Evolutionary conservation across 2,329 filamentous ascomycete genomes (phyloP).

Genomic region (Gliomastix tumulicola): DNA sequence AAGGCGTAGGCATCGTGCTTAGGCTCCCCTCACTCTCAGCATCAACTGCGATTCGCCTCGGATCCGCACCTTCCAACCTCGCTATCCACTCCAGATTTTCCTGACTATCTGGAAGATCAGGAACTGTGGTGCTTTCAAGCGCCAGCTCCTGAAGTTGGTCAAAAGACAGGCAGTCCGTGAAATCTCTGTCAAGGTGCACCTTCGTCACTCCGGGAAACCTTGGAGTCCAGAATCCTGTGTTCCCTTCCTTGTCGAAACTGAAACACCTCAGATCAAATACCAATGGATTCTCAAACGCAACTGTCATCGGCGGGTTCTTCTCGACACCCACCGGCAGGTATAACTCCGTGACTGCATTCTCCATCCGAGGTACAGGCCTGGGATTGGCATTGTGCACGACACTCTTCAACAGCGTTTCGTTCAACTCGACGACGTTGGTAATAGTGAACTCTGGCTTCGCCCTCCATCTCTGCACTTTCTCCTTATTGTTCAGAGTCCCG

Average conservation of each 20-base stretch:
- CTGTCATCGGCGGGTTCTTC: conserved; percentile 31
- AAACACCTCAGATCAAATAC: conserved; percentile 78
- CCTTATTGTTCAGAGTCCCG: conserved; percentile 66
- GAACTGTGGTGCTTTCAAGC: conserved; percentile 40
- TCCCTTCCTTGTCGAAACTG: conserved; percentile 66
- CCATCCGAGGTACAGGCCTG: conserved; percentile 23
- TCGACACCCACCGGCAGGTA: conserved; percentile 37
- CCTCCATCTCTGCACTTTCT: conserved; percentile 42
- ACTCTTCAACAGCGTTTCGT: conserved; percentile 38
- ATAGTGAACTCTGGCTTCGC: conserved; percentile 56
- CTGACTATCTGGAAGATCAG: conserved; percentile 46
- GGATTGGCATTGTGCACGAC: conserved; percentile 43
- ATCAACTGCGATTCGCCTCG: conserved; percentile 32
- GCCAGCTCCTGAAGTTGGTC: conserved; percentile 64
- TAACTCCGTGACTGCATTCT: conserved; percentile 35
- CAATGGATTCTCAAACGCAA: conserved; percentile 61
- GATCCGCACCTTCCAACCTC: conserved; percentile 49
- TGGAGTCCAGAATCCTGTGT: conserved; percentile 64
- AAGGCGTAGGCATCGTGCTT: conserved; percentile 25
- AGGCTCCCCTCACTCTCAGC: conserved; percentile 38
- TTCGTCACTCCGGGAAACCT: conserved; percentile 73
- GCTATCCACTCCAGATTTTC: conserved; percentile 56
- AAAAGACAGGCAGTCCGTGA: conserved; percentile 62
- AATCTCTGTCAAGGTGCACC: conserved; percentile 69
- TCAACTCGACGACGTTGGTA: conserved; percentile 56